Evolutionary conservation across 805 yeast genomes (phyloP).

Genomic region (Limtongia smithiae): DNA sequence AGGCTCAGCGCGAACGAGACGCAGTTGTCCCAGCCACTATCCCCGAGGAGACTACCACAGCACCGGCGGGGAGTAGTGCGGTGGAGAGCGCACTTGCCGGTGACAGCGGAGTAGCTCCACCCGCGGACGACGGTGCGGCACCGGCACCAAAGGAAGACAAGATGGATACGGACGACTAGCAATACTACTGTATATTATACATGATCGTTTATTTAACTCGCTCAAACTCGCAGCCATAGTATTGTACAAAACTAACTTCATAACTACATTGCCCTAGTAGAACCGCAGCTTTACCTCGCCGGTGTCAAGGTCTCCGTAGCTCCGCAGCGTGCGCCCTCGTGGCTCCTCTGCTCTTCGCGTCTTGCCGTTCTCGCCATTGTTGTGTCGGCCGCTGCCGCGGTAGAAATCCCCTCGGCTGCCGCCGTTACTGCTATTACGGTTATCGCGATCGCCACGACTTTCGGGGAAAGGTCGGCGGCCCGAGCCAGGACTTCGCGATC

Average conservation of each 20-base stretch:
- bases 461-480: too few species aligned
- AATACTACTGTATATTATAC: too few species aligned
- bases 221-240: too few species aligned
- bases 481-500: neutral
- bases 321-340: conserved; percentile 19
- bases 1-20: conserved; percentile 63
- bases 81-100: conserved; percentile 2
- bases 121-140: neutral
- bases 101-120: neutral
- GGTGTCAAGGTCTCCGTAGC: conserved; percentile 22
- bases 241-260: too few species aligned
- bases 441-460: too few species aligned
- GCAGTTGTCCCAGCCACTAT: conserved; percentile 18
- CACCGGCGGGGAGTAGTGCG: neutral
- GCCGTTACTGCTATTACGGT: too few species aligned
- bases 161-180: conserved; percentile 28
- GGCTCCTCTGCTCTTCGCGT: neutral
- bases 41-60: conserved; percentile 22
- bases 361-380: conserved; percentile 2
- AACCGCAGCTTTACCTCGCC: too few species aligned
- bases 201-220: too few species aligned
- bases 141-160: conserved; percentile 16
- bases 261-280: too few species aligned
- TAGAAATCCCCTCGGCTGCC: neutral
- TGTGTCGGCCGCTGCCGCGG: conserved; percentile 1